Evolutionary conservation across 2,329 filamentous ascomycete genomes (phyloP).

Genomic region (Gaeumannomyces sp.): DNA sequence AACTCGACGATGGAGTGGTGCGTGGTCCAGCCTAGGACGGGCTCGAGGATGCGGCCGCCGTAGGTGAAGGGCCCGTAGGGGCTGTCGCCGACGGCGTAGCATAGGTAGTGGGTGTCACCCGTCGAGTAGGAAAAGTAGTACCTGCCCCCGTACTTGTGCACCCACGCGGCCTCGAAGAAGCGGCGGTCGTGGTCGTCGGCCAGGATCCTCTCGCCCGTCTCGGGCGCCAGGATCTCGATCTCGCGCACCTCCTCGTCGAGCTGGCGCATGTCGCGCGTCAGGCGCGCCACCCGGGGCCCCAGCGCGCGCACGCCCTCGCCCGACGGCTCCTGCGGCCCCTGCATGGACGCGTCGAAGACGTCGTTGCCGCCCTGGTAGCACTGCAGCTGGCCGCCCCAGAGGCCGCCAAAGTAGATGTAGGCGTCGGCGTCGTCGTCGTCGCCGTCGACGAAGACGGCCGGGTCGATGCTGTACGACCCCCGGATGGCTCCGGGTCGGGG

Average conservation of each 20-base stretch:
- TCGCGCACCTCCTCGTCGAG: slow-evolving; percentile 53
- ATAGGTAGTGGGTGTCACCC: slow-evolving; percentile 69
- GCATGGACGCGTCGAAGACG: slow-evolving; percentile 48
- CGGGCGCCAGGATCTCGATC: slow-evolving; percentile 56
- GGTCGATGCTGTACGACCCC: slow-evolving; percentile 72
- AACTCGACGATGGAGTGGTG: slow-evolving; percentile 76
- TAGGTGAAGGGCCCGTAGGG: slow-evolving; percentile 71
- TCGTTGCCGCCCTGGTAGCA: slow-evolving; percentile 57
- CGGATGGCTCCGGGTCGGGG: slow-evolving; percentile 57
- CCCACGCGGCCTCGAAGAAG: slow-evolving; percentile 78
- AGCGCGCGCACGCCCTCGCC: slow-evolving; percentile 53
- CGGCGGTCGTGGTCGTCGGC: slow-evolving; percentile 66
- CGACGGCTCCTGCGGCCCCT: slow-evolving; percentile 52
- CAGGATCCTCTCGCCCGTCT: slow-evolving; percentile 50
- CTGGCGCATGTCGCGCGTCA: slow-evolving; percentile 59
- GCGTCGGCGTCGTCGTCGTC: slow-evolving; percentile 61
- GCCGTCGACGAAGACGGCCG: slow-evolving; percentile 66
- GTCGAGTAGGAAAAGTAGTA: slow-evolving; percentile 78
- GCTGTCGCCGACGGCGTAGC: slow-evolving; percentile 58
- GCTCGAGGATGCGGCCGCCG: slow-evolving; percentile 64
- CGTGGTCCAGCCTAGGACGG: slow-evolving; percentile 74
- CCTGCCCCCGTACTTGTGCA: slow-evolving; percentile 63
- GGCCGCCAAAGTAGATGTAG: slow-evolving; percentile 70
- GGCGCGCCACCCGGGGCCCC: slow-evolving; percentile 57
- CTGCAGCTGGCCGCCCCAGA: slow-evolving; percentile 77